phyloP scores from a whole-genome alignment of 2,329 filamentous ascomycete genomes.

The Epichloe gansuensis region DNA sequence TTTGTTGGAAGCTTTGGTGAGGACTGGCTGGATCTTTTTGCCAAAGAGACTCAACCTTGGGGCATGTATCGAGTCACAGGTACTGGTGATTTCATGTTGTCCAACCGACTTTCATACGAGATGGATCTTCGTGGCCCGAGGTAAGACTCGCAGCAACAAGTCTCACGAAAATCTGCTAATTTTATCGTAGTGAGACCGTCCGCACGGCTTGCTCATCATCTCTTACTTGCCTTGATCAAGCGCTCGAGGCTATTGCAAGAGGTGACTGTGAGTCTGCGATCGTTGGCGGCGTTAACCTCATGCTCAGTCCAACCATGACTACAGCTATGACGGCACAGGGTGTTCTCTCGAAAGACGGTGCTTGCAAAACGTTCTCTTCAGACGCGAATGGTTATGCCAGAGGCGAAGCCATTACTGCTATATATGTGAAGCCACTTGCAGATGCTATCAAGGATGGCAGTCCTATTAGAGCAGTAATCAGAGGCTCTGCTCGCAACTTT shows the following conservation, averaged over 20 bases:
- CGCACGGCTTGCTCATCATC: constrained; percentile 28
- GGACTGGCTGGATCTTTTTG: constrained; percentile 13
- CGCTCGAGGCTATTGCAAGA: constrained; percentile 16
- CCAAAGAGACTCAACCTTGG: constrained; percentile 10
- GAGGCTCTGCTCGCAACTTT: constrained; percentile 22
- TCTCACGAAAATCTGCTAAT: too few species aligned
- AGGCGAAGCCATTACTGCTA: constrained; percentile 32
- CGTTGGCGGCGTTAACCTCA: constrained; percentile 19
- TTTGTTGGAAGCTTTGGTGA: constrained; percentile 19
- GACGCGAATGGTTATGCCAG: constrained; percentile 37
- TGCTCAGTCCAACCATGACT: constrained; percentile 15
- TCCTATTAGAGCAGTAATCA: constrained; percentile 26
- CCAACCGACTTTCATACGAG: constrained; percentile 22
- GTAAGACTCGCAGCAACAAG: constrained; percentile 7
- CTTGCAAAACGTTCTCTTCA: constrained; percentile 26
- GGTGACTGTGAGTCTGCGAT: constrained; percentile 17
- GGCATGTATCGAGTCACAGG: constrained; percentile 12
- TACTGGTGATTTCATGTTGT: constrained; percentile 14
- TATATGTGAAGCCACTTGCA: constrained; percentile 33
- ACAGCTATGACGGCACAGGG: constrained; percentile 20
- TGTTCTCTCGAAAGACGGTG: constrained; percentile 21
- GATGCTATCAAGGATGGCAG: constrained; percentile 35
- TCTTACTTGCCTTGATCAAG: constrained; percentile 22
- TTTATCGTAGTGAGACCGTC: constrained; percentile 13
- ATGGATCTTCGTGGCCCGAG: constrained; percentile 21